Evolutionary conservation across 106 monocot genomes (phyloP).

Genomic region (Allium cepa): DNA sequence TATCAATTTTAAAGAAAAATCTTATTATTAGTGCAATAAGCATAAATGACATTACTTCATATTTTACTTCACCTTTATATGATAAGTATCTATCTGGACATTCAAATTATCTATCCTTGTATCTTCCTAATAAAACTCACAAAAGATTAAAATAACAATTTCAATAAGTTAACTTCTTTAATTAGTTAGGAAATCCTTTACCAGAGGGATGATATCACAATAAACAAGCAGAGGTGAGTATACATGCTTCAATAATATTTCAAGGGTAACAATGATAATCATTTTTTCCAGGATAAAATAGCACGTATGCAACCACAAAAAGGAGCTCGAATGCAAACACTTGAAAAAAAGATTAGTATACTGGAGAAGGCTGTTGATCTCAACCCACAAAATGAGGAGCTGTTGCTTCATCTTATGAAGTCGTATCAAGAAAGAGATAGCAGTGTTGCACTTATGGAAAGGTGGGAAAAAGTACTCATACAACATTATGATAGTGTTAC

Average conservation of each 20-base stretch:
- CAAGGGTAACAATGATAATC: too few species aligned
- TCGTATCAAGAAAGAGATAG: slow-evolving; percentile 71
- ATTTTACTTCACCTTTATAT: not conserved
- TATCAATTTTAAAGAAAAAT: not conserved
- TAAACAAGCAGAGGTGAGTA: too few species aligned
- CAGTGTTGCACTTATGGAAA: slow-evolving; percentile 37
- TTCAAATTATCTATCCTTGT: too few species aligned
- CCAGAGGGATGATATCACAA: too few species aligned
- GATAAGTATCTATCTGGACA: too few species aligned
- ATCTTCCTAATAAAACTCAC: too few species aligned
- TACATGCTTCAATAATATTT: too few species aligned
- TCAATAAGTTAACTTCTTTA: too few species aligned
- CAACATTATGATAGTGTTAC: slow-evolving; percentile 64
- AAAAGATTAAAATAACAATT: too few species aligned
- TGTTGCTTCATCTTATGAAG: slow-evolving; percentile 68
- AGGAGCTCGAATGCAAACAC: slow-evolving; percentile 77
- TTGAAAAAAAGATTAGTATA: slow-evolving; percentile 95
- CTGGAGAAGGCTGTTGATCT: slow-evolving; percentile 88
- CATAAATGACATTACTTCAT: not conserved
- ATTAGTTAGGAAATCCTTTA: too few species aligned
- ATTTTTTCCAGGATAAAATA: slow-evolving; percentile 63
- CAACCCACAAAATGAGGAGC: slow-evolving; percentile 75
- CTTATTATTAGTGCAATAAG: not conserved
- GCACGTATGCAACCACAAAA: slow-evolving; percentile 69
- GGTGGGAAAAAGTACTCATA: slow-evolving; percentile 75